These are phyloP conservation scores for Pythium dissotocum DNA, from an alignment of 352 stramenopile genomes.

Conservation along the genomic window DNA sequence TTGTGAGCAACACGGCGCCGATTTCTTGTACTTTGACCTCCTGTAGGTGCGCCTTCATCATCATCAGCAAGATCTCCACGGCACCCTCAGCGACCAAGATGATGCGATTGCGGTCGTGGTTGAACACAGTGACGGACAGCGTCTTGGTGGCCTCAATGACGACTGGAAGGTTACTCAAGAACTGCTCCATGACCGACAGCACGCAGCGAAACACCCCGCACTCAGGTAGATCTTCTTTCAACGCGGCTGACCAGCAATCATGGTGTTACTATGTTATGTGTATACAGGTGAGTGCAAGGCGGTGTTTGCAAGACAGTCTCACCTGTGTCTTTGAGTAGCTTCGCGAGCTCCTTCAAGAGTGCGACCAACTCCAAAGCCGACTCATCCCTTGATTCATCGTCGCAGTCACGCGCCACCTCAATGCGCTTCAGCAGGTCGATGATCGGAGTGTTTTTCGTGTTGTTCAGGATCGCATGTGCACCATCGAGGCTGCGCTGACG, in stretches of 20 bases:
- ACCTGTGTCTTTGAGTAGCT: slow-evolving; percentile 54
- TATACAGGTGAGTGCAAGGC: background rate
- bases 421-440: slow-evolving; percentile 44
- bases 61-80: slow-evolving; percentile 52
- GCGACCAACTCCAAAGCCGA: slow-evolving; percentile 38
- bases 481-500: slow-evolving; percentile 56
- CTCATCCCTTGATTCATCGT: slow-evolving; percentile 22
- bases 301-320: background rate
- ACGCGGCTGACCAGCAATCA: slow-evolving; percentile 28
- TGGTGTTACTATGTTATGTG: slow-evolving; percentile 1
- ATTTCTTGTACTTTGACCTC: slow-evolving; percentile 74
- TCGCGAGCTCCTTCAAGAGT: slow-evolving; percentile 48
- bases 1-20: slow-evolving; percentile 77
- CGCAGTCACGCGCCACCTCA: slow-evolving; percentile 23
- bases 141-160: slow-evolving; percentile 80
- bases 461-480: slow-evolving; percentile 33
- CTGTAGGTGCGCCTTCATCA: slow-evolving; percentile 60
- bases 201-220: slow-evolving; percentile 61
- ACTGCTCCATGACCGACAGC: slow-evolving; percentile 61
- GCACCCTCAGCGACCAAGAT: slow-evolving; percentile 69
- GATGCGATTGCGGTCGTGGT: slow-evolving; percentile 72
- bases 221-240: slow-evolving; percentile 83
- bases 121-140: slow-evolving; percentile 77
- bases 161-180: slow-evolving; percentile 46
- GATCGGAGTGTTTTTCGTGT: slow-evolving; percentile 43